Evolutionary conservation across 2,329 filamentous ascomycete species (phyloP), one percentile per base, ranked within the genome.

Genomic region (Phaeosphaeriaceae sp.): DNA sequence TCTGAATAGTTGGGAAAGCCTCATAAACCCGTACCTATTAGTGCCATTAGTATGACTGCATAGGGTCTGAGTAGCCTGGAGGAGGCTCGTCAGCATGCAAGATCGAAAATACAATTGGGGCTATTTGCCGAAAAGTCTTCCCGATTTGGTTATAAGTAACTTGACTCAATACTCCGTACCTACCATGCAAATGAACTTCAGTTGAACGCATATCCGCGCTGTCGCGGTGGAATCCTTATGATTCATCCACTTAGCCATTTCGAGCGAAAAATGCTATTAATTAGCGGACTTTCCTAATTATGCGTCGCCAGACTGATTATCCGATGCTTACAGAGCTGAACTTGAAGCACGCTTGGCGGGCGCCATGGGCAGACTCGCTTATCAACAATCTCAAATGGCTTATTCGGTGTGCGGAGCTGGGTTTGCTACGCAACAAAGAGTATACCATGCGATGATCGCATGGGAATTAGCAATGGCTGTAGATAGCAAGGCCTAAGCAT

Each of bases 261-360:
- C 41, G 50, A 37, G 23, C 32, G 16, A 39, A 20, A 42, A 52
- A 54, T 41, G 18, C 11, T 53, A 48, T 37, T 60, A 68, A 68
- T 68, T 66, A 56, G 54, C 56, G 54, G 58, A 59, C 55, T 50
- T 63, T 51, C 34, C 12, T 17, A 18, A 20, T 33, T 20, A 34
- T 21, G n/a, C 34, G 42, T 33, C 33, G 28, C 38, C 35, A 29
- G 28, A 16, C 38, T 43, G 64, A 60, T 68, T 66, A 65, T 48
- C 40, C 47, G 32, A 66, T 65, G 67, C 66, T 70, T 58, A 70
- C 65, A 56, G 56, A 66, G 55, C 48, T 34, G 26, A 29, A 21
- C 44, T 28, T 30, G 18, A 33, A 42, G 37, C 38, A 36, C 39
- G 16, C 39, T 46, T 30, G 46, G 21, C 42, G 28, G 17, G 33